Conservation (phyloP, 1,284 basidiomycete species). For the Porodaedalea pini region DNA sequence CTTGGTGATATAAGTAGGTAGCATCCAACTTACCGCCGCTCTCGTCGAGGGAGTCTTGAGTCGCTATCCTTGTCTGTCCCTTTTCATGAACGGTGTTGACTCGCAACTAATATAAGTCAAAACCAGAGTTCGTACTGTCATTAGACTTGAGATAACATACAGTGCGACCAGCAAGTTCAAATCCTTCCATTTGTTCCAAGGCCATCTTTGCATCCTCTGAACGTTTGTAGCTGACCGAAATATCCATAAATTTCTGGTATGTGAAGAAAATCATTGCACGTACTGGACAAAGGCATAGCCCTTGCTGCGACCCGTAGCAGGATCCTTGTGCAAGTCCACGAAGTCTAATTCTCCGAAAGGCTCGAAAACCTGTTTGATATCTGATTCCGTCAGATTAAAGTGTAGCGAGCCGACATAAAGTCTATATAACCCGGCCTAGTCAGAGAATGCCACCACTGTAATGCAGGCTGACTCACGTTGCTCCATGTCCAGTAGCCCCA, state of each 20-base stretch:
- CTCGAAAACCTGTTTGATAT: conserved; percentile 98
- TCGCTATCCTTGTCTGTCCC: conserved; percentile 67
- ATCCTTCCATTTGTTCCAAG: conserved; percentile 96
- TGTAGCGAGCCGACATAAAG: conserved; percentile 96
- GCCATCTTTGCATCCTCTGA: conserved; percentile 93
- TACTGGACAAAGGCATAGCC: conserved; percentile 98
- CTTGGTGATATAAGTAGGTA: background rate
- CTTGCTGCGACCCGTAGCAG: conserved; percentile 90
- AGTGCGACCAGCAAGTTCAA: conserved; percentile 91
- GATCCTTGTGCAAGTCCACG: conserved; percentile 95
- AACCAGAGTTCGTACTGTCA: conserved; percentile 2
- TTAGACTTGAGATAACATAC: conserved; percentile 42
- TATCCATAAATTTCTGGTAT: conserved; percentile 11
- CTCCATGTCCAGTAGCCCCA: conserved; percentile 70
- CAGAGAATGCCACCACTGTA: conserved; percentile 15
- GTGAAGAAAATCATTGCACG: conserved; percentile 26
- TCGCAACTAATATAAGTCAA: conserved; percentile 54
- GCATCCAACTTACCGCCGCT: conserved; percentile 56
- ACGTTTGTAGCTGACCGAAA: conserved; percentile 68
- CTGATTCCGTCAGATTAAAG: conserved; percentile 93
- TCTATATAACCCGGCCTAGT: conserved; percentile 39
- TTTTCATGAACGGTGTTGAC: conserved; percentile 92
- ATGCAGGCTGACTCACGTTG: conserved; percentile 46
- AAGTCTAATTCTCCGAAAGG: conserved; percentile 97
- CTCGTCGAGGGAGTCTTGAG: conserved; percentile 80